Evolutionary conservation across 495 filamentous ascomycete genomes (phyloP).

Genomic region (Trichoderma orchidacearum): DNA sequence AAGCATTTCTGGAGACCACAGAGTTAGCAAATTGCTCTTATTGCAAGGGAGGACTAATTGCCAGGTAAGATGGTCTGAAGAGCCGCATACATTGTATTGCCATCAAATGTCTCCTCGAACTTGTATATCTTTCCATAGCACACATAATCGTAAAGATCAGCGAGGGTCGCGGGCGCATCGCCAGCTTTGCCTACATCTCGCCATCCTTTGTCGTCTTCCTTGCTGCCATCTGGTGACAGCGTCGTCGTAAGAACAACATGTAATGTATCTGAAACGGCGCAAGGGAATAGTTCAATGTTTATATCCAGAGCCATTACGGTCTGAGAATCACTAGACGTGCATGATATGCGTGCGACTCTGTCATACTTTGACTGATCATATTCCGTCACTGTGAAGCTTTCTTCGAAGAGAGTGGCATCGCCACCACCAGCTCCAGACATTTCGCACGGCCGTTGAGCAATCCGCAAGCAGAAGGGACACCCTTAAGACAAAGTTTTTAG

Average conservation of each 20-base stretch:
- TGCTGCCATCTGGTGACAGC: slow-evolving; percentile 70
- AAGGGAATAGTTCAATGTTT: slow-evolving; percentile 84
- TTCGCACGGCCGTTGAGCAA: too few relatives aligned
- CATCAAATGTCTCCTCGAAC: slow-evolving; percentile 74
- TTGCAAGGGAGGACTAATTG: too few relatives aligned
- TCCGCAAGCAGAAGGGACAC: too few relatives aligned
- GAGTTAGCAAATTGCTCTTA: background rate
- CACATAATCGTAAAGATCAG: slow-evolving; percentile 93
- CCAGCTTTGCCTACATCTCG: slow-evolving; percentile 51
- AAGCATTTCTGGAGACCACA: slow-evolving; percentile 59
- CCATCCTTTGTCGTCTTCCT: slow-evolving; percentile 61
- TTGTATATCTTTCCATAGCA: slow-evolving; percentile 96
- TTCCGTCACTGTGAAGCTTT: slow-evolving; percentile 69
- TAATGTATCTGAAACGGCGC: slow-evolving; percentile 55
- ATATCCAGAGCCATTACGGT: slow-evolving; percentile 79
- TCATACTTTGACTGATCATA: slow-evolving; percentile 84
- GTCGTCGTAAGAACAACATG: slow-evolving; percentile 71
- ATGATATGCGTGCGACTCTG: slow-evolving; percentile 71
- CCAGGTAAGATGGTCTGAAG: background rate
- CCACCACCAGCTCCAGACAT: slow-evolving; percentile 36
- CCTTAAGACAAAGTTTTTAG: background rate
- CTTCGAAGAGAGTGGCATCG: slow-evolving; percentile 85
- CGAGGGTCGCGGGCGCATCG: slow-evolving; percentile 47
- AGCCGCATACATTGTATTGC: slow-evolving; percentile 63
- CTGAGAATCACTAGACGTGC: slow-evolving; percentile 51